Conservation (phyloP, 2,329 filamentous ascomycete genomes). For the Fusarium vanettenii region DNA sequence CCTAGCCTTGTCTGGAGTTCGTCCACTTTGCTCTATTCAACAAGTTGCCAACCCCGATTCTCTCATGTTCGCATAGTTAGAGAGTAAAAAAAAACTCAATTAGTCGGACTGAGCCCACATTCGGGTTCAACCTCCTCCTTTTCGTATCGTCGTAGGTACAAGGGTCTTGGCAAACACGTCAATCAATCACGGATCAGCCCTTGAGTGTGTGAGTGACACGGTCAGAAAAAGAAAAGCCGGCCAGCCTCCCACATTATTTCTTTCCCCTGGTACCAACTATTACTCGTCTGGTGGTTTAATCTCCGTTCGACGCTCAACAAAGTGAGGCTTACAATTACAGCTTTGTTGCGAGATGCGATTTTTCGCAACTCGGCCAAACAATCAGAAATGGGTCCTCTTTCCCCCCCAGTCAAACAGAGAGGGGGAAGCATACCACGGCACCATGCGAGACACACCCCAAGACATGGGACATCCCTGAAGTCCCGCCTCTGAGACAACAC, state of each 20-base stretch:
- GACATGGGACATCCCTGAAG: conserved; percentile 23
- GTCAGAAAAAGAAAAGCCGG: neutral
- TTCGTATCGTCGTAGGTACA: neutral
- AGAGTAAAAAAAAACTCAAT: neutral
- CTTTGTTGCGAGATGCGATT: neutral
- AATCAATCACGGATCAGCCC: neutral
- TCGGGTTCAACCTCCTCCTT: conserved; percentile 20
- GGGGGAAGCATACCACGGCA: conserved; percentile 6
- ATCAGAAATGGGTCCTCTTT: neutral
- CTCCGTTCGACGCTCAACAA: neutral
- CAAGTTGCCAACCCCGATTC: neutral
- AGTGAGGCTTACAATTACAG: neutral
- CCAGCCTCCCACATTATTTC: neutral
- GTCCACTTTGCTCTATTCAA: neutral
- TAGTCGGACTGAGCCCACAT: conserved; percentile 2
- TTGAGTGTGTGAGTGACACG: neutral
- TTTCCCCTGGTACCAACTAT: neutral
- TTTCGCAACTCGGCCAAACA: neutral
- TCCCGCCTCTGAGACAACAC: neutral
- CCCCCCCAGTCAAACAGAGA: neutral
- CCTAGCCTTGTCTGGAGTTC: neutral
- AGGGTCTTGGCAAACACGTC: neutral
- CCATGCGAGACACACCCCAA: conserved; percentile 33
- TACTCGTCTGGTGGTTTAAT: neutral
- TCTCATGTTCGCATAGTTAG: neutral